Percentiles rank a stretch among this genome's conserved stretches.
phyloP scores from a whole-genome alignment of 305 asterid genomes.

The Striga hermonthica region DNA sequence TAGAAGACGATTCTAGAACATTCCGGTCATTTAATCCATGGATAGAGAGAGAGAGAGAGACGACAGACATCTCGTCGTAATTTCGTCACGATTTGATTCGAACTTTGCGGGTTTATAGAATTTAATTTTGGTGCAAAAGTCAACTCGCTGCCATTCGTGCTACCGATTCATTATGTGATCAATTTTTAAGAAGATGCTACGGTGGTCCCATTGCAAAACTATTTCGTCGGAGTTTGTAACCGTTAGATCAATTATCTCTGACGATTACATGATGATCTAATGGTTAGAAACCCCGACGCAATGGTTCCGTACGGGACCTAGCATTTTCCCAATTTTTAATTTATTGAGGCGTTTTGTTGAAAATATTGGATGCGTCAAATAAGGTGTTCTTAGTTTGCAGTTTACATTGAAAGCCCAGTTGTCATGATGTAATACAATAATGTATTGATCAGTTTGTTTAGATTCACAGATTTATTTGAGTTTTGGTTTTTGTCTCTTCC shows the following conservation, averaged over 20 bases:
- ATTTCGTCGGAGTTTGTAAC: too few relatives aligned
- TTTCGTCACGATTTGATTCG: background rate
- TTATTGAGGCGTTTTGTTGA: background rate
- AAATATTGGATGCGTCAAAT: background rate
- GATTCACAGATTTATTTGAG: too few relatives aligned
- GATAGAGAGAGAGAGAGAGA: too few relatives aligned
- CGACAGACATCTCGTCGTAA: background rate
- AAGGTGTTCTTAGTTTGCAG: background rate
- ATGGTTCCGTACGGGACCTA: too few relatives aligned
- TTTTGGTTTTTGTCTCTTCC: too few relatives aligned
- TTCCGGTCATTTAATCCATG: background rate
- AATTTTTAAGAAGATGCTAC: too few relatives aligned
- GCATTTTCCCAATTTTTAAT: too few relatives aligned
- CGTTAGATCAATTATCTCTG: too few relatives aligned
- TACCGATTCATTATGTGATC: background rate
- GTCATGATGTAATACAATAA: background rate
- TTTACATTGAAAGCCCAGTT: background rate
- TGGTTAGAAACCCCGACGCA: too few relatives aligned
- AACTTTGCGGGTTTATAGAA: background rate
- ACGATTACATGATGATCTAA: too few relatives aligned
- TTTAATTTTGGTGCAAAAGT: background rate
- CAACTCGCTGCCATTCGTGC: conserved; percentile 1
- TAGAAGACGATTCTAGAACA: background rate
- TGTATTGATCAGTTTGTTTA: background rate
- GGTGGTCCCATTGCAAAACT: too few relatives aligned